Base-by-base conservation (phyloP, 306 rosid species). In the Rosa lucieae region DNA sequence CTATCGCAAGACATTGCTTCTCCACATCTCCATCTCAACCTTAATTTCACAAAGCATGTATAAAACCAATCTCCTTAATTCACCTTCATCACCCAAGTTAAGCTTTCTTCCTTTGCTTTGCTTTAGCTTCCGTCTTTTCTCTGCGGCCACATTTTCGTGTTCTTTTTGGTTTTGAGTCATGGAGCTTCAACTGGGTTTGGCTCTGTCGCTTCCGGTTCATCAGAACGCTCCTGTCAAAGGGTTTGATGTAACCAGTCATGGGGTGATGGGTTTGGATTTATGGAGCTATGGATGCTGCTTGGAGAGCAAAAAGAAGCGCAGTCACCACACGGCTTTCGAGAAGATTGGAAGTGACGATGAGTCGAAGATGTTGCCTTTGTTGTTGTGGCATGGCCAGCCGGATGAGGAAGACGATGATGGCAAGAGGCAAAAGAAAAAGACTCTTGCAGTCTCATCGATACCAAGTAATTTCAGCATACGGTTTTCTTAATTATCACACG, bases 371-470 rank as follows among this genome's bases (percentile, higher is more conserved):
- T 78, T 84, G 84, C 81, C 92, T 75, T 73, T 90, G 65, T 76
- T 89, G 66, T 78, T 86, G 66, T 89, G 97, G 94, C 85, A 77
- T 17, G 98, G 90, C 75, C 94, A 81, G 37, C 91, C 97, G 48
- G 85, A 87, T 48, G 90, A 90, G 56, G 98, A 89, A 58, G 96
- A 87, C 29, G 87, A 77, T 82, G 88, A 89, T 47, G 73, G 62
- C 21, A 81, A 78, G 78, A 84, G 78, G 75, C 86, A 85, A 69
- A 76, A 59, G 78, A 77, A 79, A 29, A 84, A 82, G 74, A 74
- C 72, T 70, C 79, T 78, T 63, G 58, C 83, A 48, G 68, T 43
- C 18, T 65, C 49, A 29, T 82, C 13, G 29, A 21, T 75, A 74
- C 81, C 80, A 81, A 78, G 97, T 93, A 82, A 88, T 93, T 89